Percentiles rank a stretch among this genome's conserved stretches.
Evolutionary conservation across 1,139 yeast genomes (phyloP).

Genomic region (Nadsonia starkeyi-henricii): DNA sequence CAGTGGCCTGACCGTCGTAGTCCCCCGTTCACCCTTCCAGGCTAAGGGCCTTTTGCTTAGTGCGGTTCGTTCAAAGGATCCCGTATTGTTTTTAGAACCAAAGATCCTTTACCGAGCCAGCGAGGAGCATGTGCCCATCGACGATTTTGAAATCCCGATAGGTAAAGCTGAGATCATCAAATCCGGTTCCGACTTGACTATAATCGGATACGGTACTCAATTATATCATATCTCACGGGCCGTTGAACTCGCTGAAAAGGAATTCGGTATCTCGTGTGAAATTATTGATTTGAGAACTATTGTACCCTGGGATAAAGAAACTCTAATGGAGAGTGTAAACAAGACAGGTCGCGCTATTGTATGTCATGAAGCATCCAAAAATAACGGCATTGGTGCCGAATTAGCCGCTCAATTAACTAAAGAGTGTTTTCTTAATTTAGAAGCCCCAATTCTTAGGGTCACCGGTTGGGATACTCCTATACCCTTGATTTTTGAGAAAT

Average conservation of each 20-base stretch:
- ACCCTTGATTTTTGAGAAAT: slow-evolving; percentile 21
- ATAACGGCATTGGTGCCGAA: slow-evolving; percentile 23
- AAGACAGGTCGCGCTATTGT: slow-evolving; percentile 24
- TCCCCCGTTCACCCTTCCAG: slow-evolving; percentile 25
- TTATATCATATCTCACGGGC: slow-evolving; percentile 22
- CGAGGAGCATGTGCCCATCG: slow-evolving; percentile 23
- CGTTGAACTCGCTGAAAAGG: slow-evolving; percentile 19
- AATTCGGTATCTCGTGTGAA: slow-evolving; percentile 22
- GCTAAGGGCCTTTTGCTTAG: slow-evolving; percentile 25
- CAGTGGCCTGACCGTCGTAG: slow-evolving; percentile 22
- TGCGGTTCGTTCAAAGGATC: slow-evolving; percentile 21
- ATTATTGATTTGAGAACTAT: slow-evolving; percentile 24
- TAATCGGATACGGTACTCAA: slow-evolving; percentile 24
- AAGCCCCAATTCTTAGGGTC: slow-evolving; percentile 24
- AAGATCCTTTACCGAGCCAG: slow-evolving; percentile 24
- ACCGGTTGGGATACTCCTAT: slow-evolving; percentile 26
- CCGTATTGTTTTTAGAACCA: slow-evolving; percentile 27
- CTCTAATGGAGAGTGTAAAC: slow-evolving; percentile 20
- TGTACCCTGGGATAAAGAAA: slow-evolving; percentile 25
- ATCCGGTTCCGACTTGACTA: slow-evolving; percentile 20
- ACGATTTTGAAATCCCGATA: slow-evolving; percentile 22
- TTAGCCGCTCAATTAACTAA: slow-evolving; percentile 24
- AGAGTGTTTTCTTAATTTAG: slow-evolving; percentile 21
- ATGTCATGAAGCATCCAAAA: slow-evolving; percentile 22
- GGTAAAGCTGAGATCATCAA: slow-evolving; percentile 23